phyloP scores from a whole-genome alignment of 331 rosid species.

The Acacia pycnantha region DNA sequence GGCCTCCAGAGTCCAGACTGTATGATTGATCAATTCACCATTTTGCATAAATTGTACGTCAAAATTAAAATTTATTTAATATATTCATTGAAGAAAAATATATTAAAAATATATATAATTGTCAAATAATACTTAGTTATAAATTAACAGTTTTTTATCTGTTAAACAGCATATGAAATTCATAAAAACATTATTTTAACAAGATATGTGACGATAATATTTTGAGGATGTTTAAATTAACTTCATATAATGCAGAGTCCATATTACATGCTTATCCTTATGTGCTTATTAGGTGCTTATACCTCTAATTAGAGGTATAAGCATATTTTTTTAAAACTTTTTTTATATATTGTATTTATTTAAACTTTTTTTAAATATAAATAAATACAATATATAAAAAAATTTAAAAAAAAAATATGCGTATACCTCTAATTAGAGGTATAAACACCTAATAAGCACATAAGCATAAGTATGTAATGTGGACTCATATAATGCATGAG shows the following conservation, averaged over 20 bases:
- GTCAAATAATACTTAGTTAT: not conserved
- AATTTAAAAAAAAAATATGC: too few relatives aligned
- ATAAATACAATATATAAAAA: too few relatives aligned
- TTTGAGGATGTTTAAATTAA: not conserved
- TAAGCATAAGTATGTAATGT: too few relatives aligned
- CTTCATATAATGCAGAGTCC: not conserved
- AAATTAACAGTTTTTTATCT: not conserved
- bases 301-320: too few relatives aligned
- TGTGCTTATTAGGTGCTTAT: too few relatives aligned
- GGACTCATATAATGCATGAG: not conserved
- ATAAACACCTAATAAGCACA: too few relatives aligned
- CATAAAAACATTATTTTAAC: not conserved
- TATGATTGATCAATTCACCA: not conserved
- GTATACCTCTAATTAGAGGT: too few relatives aligned
- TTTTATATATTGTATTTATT: too few relatives aligned
- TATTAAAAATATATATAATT: not conserved
- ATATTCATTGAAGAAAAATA: not conserved
- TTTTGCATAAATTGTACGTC: not conserved
- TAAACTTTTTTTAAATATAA: too few relatives aligned
- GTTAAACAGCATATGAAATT: not conserved
- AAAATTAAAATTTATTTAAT: not conserved
- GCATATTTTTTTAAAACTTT: too few relatives aligned
- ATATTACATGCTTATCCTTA: too few relatives aligned
- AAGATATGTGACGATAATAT: not conserved
- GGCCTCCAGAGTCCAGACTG: constrained; percentile 11